phyloP scores from a whole-genome alignment of 345 rosid species.

The Gossypium sturtianum region DNA sequence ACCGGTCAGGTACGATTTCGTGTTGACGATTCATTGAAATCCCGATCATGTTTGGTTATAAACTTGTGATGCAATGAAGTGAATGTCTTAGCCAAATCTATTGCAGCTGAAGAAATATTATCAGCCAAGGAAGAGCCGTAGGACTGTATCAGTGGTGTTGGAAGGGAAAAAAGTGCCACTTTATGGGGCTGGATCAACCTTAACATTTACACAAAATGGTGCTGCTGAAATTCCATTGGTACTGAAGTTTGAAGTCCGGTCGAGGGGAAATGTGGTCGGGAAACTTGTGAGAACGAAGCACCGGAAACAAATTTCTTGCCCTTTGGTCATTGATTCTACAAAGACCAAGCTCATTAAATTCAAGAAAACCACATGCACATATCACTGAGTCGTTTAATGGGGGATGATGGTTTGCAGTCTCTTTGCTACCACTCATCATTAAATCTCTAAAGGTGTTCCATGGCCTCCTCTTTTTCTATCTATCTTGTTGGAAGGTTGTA shows the following conservation, averaged over 20 bases:
- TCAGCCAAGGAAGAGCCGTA: slow-evolving; percentile 61
- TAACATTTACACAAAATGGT: slow-evolving; percentile 38
- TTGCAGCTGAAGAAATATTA: slow-evolving; percentile 70
- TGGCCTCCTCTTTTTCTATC: not conserved
- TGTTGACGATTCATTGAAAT: not conserved
- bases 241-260: slow-evolving; percentile 47
- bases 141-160: slow-evolving; percentile 45
- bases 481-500: not conserved
- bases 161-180: slow-evolving; percentile 66
- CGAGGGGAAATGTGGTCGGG: slow-evolving; percentile 75
- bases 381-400: slow-evolving; percentile 4
- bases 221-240: slow-evolving; percentile 40
- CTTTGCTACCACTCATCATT: not conserved
- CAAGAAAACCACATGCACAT: slow-evolving; percentile 42
- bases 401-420: not conserved
- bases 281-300: slow-evolving; percentile 68
- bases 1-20: slow-evolving; percentile 49
- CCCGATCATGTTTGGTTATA: not conserved
- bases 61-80: not conserved
- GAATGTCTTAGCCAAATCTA: not conserved
- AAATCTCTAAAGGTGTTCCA: not conserved
- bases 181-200: slow-evolving; percentile 70
- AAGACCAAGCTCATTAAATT: slow-evolving; percentile 49
- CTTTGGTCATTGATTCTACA: slow-evolving; percentile 50
- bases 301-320: slow-evolving; percentile 44